Evolutionary conservation across 2,329 filamentous ascomycete genomes (phyloP).

Genomic region (Phaeoacremonium minimum): DNA sequence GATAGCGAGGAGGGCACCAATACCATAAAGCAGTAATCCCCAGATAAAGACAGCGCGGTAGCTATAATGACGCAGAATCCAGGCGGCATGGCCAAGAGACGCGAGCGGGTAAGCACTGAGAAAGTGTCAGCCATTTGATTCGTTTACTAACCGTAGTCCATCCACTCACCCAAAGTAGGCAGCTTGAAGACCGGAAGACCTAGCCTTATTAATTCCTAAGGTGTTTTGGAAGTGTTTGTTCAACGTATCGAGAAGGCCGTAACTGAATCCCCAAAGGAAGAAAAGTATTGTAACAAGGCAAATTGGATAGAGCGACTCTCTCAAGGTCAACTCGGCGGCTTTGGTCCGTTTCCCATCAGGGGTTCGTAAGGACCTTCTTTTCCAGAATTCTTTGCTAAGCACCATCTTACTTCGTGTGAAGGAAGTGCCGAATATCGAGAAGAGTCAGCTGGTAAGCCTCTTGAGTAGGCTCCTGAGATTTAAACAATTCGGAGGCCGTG

Average conservation of each 20-base stretch:
- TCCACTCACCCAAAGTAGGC: conserved; percentile 56
- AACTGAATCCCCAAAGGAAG: conserved; percentile 60
- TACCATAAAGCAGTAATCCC: conserved; percentile 62
- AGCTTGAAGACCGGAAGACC: conserved; percentile 59
- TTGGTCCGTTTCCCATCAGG: conserved; percentile 34
- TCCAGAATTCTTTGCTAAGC: conserved; percentile 39
- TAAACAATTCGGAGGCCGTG: no score
- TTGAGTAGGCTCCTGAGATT: no score
- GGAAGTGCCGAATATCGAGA: no score
- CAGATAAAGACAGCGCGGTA: conserved; percentile 64
- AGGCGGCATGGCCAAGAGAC: conserved; percentile 62
- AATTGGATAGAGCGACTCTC: conserved; percentile 64
- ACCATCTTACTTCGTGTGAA: no score
- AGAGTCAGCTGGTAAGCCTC: no score
- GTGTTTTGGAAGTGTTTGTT: conserved; percentile 54
- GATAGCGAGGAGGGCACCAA: conserved; percentile 54
- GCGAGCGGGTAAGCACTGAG: conserved; percentile 62
- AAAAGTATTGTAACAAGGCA: conserved; percentile 62
- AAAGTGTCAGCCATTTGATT: conserved; percentile 1
- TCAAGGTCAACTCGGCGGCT: conserved; percentile 55
- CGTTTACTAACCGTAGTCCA: neutral
- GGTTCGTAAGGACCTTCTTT: conserved; percentile 37
- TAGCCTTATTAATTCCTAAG: conserved; percentile 46
- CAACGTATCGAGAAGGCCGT: conserved; percentile 51
- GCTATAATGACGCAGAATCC: conserved; percentile 60